A percentile compares a stretch with the other conserved stretches of the same genome.
phyloP scores from a whole-genome alignment of 2,329 filamentous ascomycete genomes.

The Calonectria hawksworthii region DNA sequence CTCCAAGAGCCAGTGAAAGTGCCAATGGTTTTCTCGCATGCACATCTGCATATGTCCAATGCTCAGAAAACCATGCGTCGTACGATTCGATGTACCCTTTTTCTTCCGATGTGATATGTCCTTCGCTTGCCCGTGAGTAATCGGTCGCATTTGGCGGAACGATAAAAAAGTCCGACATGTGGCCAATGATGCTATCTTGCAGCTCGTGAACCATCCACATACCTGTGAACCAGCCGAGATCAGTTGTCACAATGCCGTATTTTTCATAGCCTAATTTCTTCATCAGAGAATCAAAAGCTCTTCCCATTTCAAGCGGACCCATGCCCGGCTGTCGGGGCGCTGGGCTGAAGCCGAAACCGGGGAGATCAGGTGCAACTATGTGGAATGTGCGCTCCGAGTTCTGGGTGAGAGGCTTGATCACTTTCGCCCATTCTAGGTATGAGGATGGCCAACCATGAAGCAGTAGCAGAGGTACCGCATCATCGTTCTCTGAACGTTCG shows the following conservation, averaged over 20 bases:
- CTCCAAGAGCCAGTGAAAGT: not conserved
- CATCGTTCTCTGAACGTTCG: not conserved
- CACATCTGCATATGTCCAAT: not conserved
- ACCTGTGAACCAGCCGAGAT: not conserved
- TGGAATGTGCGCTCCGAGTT: constrained; percentile 54
- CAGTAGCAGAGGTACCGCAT: constrained; percentile 57
- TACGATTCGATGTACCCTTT: not conserved
- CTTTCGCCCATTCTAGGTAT: constrained; percentile 54
- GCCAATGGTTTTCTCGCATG: not conserved
- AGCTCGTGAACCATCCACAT: constrained; percentile 4
- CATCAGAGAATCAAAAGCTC: constrained; percentile 56
- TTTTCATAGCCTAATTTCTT: constrained; percentile 52
- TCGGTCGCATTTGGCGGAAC: not conserved
- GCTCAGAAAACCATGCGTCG: not conserved
- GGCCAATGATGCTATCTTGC: not conserved
- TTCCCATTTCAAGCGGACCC: constrained; percentile 45
- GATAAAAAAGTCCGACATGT: not conserved
- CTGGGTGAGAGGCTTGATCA: constrained; percentile 50
- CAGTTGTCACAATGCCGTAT: constrained; percentile 43
- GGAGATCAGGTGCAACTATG: constrained; percentile 60
- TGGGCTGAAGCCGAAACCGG: constrained; percentile 60
- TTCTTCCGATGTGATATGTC: not conserved
- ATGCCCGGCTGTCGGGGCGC: constrained; percentile 45
- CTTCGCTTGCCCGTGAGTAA: not conserved
- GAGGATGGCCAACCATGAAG: constrained; percentile 60